These are phyloP conservation scores for Cryptococcus sp. DNA, from an alignment of 1,284 basidiomycete species.

Conservation along the genomic window DNA sequence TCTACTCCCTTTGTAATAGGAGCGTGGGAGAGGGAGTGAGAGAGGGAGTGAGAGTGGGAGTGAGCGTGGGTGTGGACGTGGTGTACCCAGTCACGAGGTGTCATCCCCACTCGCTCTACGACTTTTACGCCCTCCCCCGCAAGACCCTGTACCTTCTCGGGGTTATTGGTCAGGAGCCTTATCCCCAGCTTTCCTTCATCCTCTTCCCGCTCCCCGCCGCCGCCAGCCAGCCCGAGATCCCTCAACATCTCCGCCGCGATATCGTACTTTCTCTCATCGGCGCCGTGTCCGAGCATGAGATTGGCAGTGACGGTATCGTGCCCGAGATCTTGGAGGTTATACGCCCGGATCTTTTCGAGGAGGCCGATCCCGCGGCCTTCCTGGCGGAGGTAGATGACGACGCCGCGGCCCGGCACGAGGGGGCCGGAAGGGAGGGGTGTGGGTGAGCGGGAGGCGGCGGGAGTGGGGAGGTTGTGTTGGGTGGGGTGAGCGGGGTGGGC, in stretches of 20 bases:
- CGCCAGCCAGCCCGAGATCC: constrained; percentile 69
- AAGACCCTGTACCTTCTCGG: constrained; percentile 89
- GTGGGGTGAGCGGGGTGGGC: constrained; percentile 5
- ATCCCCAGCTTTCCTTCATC: constrained; percentile 53
- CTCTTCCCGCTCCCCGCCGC: constrained; percentile 51
- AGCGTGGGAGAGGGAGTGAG: no score
- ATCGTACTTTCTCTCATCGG: constrained; percentile 91
- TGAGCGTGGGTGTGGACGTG: not conserved
- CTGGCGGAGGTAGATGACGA: constrained; percentile 93
- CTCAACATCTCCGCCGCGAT: constrained; percentile 84
- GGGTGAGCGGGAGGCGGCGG: constrained; percentile 35
- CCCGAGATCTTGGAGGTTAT: constrained; percentile 96
- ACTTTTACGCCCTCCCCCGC: constrained; percentile 78
- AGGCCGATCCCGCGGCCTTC: constrained; percentile 98
- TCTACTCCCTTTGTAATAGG: constrained; percentile 4
- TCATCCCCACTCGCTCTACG: constrained; percentile 85
- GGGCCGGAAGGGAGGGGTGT: constrained; percentile 1
- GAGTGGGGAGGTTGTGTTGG: constrained; percentile 25
- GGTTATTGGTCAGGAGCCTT: constrained; percentile 92
- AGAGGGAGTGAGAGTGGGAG: constrained; percentile 8
- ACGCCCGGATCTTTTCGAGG: constrained; percentile 92
- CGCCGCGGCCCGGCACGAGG: constrained; percentile 71
- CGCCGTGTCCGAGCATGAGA: constrained; percentile 87
- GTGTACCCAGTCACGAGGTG: constrained; percentile 77
- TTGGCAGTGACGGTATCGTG: constrained; percentile 98